Evolutionary conservation across 2,329 filamentous ascomycete species (phyloP), one percentile per base, ranked within the genome.

Genomic region (Penicillium verrucosum): DNA sequence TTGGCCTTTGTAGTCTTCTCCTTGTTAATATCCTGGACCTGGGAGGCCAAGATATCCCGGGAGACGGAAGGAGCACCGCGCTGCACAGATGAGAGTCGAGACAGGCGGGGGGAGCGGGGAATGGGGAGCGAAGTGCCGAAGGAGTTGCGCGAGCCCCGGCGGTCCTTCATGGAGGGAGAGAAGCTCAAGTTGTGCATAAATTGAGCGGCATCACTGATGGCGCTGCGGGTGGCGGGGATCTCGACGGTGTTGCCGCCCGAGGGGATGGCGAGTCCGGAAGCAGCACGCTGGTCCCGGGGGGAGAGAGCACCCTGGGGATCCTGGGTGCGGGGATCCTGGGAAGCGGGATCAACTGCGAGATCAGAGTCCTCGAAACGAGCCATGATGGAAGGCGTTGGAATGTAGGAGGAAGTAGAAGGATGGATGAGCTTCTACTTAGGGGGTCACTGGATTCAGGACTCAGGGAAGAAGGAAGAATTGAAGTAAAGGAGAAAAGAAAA

Each of bases 181-280:
- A 86, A 76, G 67, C 85, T 89, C 67, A 91, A 78, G 67, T 83
- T 85, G 80, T 90, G 88, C 87, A 90, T 90, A 75, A 86, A 87
- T 63, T 82, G 80, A 43, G 82, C 76, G 27, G 84, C 84, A 75
- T 91, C 86, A 32, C 87, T 86, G 61, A 89, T 83, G 52, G 86
- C 82, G 52, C 85, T 88, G 63, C 86, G 78, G 54, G 85, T 83
- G 25, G 88, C 87, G 40, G 88, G 87, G 45, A 91, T 80, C 75
- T 90, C 88, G 67, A 90, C 83, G 42, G 85, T 78, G 52, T 80
- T 81, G 58, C 79, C 74, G 37, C 63, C 78, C 41, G 74, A 74
- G 32, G 81, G 80, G 54, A 75, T 76, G 60, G 68, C 68, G 58
- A 76, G 72, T 56, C 69, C 60, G 62, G 65, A 63, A 29, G 66